Evolutionary conservation across 176 grass and related monocot genomes (phyloP), one percentile per base, ranked within the genome.

Genomic region (Musa acuminata): DNA sequence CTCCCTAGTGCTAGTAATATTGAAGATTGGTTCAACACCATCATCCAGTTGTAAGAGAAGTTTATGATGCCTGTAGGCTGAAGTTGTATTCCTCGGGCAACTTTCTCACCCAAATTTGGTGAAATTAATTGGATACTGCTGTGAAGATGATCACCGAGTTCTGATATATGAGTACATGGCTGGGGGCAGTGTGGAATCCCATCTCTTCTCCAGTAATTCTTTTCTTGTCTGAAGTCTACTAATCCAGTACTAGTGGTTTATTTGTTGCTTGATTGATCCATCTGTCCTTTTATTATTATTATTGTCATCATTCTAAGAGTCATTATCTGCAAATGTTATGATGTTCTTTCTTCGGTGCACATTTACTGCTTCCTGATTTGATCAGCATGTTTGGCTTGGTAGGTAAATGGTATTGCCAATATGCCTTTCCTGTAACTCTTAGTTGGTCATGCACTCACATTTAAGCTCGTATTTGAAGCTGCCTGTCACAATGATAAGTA

Each of bases 111-210:
- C 75, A 8, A 66, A 77, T 53, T 64, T 77, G 58, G 75, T 77
- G 49, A 77, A 77, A 64, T 64, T 77, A 60, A 51, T 77, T 19
- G 75, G 75, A 52, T 77, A 65, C 59, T 77, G 75, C 75, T 65
- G 59, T 5, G 75, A 77, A 53, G 75, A 64, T 4, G 75, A 77
- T 49, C 59, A 77, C 75, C 75, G 75, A 26, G 49, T 77, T 24
- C 75, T 77, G 7, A 52, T 77, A 53, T 77, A 77, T 16, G 75
- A 77, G 59, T 64, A 66, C 59, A 77, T 77, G 75, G 2, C 59
- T 16, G 13, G 3, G 43, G 75, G 75, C 12, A 77, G 62, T 13
- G 75, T 66, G 59, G 75, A 77, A 52, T 23, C 60, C n/a, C 59
- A 26, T 52, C 75, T 77, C 12, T 77, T 77, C 60, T 66, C 59